Base-by-base conservation (phyloP, 331 rosid genomes). In the Acacia concinna region DNA sequence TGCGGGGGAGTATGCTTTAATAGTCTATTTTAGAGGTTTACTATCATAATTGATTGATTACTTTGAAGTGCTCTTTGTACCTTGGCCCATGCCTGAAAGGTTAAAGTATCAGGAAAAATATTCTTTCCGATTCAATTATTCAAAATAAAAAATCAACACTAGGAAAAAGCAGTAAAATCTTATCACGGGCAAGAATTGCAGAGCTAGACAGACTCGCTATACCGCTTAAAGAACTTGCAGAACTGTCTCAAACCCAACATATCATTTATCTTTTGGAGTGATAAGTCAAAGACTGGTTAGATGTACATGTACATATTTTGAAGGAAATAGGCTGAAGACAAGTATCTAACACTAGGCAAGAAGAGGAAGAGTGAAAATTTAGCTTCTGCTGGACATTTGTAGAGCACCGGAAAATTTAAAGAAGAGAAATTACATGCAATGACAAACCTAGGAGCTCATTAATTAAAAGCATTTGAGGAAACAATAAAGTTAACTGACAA, bases 1-100 rank as follows among this genome's bases (percentile, higher is more conserved):
- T n/a, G n/a, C n/a, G 46, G 46, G 46, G 20, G 63, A 54, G 46
- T 47, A 11, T 62, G 67, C 23, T 44, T 9, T 43, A 54, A 21
- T 5, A 23, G 41, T 60, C 47, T 28, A 31, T 46, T 76, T 40
- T 81, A 46, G 38, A 76, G 49, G 31, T 32, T 32, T 35, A 60
- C 38, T 27, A 47, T 64, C 27, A 65, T n/a, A 54, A 37, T 57
- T 75, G 32, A 35, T 32, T 54, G 64, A 66, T 20, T 31, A 66
- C 3, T 66, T 66, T 66, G 64, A 74, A 66, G 69, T 34, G 57
- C 31, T 52, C 71, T 71, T 64, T 40, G 46, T 52, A 74, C 57
- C 28, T 65, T 27, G 44, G 34, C 51, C 51, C 44, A 51, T 71
- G 64, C 64, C 71, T 15, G 35, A 77, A 63, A 47, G 54, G 20